Base-by-base conservation (phyloP, 2,329 filamentous ascomycete species). In the Pleoardoris graminearum region DNA sequence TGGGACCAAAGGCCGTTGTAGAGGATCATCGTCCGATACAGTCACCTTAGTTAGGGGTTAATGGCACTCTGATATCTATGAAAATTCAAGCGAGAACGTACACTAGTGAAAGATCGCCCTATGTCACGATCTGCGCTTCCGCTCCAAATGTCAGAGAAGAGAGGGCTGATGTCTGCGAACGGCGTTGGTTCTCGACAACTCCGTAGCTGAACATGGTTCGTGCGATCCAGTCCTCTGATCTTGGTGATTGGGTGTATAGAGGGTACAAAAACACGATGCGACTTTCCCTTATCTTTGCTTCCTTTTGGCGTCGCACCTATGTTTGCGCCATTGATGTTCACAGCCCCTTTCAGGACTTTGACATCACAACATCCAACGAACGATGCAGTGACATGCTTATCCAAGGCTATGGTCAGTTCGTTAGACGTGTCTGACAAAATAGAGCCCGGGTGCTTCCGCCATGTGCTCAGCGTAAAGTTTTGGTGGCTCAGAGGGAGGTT, bases 231-330 rank as follows among this genome's bases (percentile, higher is more conserved):
- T 12, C 67, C 72, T 22, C 69, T 67, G 29, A 93, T 78, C 0
- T 87, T 82, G 1, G 87, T 88, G 1, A 93, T 71, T 1, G 89
- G 85, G 65, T 90, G 84, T 32, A 86, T 89, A 36, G 82, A 80
- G 1, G 88, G 83, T 14, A 88, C 86, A 68, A 83, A 84, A 14
- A 90, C 78, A 77, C 82, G 85, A 58, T 65, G 51, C n/a, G 38
- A 38, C 30, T 42, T 38, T 37, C 21, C 33, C 32, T 63, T 53
- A 7, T 60, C 62, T 30, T 47, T 38, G 33, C 44, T 38, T 63
- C 55, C 12, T 59, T 59, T 30, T 55, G 48, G 33, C 48, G 58
- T 76, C 1, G 80, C 68, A 10, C 76, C 75, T 3, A 93, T 68
- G 6, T 79, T 82, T 6, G 88, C 85, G 14, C 89, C 88, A 12